Percentiles rank a stretch among this genome's conserved stretches.
phyloP scores from a whole-genome alignment of 1,284 basidiomycete species.

The Moesziomyces antarcticus region DNA sequence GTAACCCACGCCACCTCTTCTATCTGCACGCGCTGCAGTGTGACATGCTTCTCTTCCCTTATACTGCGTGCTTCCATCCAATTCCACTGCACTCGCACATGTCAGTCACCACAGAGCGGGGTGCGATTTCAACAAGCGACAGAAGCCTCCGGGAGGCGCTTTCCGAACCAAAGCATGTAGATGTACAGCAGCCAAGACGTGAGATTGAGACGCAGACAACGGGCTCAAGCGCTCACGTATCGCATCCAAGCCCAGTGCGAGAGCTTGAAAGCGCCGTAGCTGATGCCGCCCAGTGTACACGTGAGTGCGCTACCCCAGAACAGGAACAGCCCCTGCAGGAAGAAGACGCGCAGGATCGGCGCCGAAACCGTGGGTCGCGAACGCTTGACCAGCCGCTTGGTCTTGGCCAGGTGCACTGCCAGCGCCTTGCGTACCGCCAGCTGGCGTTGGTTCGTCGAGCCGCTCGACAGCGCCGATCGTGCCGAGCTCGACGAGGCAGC shows the following conservation, averaged over 20 bases:
- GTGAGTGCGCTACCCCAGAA: constrained; percentile 24
- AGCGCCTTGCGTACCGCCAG: constrained; percentile 8
- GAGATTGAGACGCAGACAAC: no score
- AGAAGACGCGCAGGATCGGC: constrained; percentile 18
- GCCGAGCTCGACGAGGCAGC: constrained; percentile 2
- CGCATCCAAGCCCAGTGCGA: constrained; percentile 23
- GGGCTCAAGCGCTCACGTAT: constrained; percentile 6
- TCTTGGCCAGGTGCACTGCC: constrained; percentile 15
- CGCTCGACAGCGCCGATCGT: constrained; percentile 8
- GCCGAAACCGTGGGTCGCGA: constrained; percentile 10
- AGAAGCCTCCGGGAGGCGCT: no score
- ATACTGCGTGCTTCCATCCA: no score
- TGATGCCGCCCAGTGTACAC: constrained; percentile 5
- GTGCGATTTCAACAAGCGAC: no score
- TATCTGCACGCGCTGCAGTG: no score
- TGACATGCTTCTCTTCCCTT: no score
- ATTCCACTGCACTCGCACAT: no score
- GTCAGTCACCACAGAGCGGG: no score
- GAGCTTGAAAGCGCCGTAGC: constrained; percentile 15
- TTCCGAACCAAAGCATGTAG: no score
- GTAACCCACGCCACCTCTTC: no score
- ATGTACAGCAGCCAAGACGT: no score
- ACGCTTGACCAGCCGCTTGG: constrained; percentile 7
- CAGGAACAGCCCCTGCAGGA: constrained; percentile 25
- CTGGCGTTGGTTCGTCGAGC: constrained; percentile 7